Conservation (phyloP, 2,329 filamentous ascomycete species). For the Cercospora nicotianae region DNA sequence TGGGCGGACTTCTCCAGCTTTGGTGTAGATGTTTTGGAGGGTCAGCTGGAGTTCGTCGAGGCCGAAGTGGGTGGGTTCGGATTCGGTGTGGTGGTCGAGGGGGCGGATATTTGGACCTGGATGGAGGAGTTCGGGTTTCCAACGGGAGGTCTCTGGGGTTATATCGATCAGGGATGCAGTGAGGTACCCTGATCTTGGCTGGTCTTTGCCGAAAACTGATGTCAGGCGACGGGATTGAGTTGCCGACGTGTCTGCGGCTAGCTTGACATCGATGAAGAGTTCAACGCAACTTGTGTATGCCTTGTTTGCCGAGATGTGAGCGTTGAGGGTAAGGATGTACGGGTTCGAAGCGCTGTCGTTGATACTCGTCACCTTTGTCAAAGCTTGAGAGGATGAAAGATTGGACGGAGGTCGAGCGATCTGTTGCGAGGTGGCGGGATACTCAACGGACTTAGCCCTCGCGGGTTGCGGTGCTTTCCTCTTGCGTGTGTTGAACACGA, state of each 20-base stretch:
- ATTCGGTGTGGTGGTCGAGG: not conserved
- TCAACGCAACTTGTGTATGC: not conserved
- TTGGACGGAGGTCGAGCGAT: not conserved
- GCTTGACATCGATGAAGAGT: too few species aligned
- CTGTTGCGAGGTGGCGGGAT: not conserved
- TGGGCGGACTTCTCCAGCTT: not conserved
- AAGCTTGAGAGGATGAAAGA: not conserved
- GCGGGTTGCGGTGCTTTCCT: not conserved
- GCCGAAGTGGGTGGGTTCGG: not conserved
- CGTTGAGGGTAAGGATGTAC: not conserved
- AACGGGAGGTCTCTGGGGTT: not conserved
- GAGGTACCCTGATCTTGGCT: not conserved
- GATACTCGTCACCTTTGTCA: not conserved
- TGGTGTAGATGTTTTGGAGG: constrained; percentile 8
- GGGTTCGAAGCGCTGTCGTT: not conserved
- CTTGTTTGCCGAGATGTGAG: not conserved
- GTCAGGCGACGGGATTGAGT: too few species aligned
- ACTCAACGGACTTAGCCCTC: not conserved
- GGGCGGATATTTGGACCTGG: not conserved
- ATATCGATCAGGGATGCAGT: not conserved
- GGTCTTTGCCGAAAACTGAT: too few species aligned
- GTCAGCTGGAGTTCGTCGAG: not conserved
- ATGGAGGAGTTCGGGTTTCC: not conserved
- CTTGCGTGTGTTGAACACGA: not conserved
- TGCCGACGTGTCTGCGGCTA: too few species aligned